phyloP scores from a whole-genome alignment of 495 filamentous ascomycete species.

The Pyronema omphalodes region DNA sequence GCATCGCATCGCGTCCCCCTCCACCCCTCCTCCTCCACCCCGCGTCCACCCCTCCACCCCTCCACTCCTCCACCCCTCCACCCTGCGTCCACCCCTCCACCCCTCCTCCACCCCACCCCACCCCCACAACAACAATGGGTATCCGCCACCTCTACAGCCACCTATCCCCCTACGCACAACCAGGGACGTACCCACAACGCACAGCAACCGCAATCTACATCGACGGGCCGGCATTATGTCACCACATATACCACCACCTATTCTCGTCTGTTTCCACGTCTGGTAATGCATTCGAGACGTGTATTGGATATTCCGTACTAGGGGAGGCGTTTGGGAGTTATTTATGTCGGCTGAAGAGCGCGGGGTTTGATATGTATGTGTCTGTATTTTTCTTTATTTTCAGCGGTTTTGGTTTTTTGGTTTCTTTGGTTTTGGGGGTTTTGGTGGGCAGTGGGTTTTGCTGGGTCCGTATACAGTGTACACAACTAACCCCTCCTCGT shows the following conservation, averaged over 20 bases:
- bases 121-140: constrained; percentile 36
- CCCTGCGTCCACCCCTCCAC: too few species aligned
- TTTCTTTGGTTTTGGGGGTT: too few species aligned
- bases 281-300: constrained; percentile 31
- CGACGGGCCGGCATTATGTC: constrained; percentile 59
- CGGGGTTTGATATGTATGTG: constrained; percentile 38
- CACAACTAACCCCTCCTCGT: background rate
- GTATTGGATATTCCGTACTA: constrained; percentile 43
- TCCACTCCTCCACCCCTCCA: too few species aligned
- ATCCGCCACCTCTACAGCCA: constrained; percentile 44
- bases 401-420: constrained; percentile 12
- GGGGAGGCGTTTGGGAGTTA: constrained; percentile 41
- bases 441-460: too few species aligned
- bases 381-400: too few species aligned
- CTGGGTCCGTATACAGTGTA: too few species aligned
- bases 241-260: constrained; percentile 44
- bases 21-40: too few species aligned
- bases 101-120: too few species aligned
- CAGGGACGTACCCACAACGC: constrained; percentile 27
- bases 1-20: too few species aligned
- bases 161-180: constrained; percentile 39
- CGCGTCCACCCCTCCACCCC: too few species aligned
- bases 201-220: constrained; percentile 33
- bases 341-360: constrained; percentile 35
- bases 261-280: constrained; percentile 25